Evolutionary conservation across 257 asterid species (phyloP).

Genomic region (Penstemon eatonii): DNA sequence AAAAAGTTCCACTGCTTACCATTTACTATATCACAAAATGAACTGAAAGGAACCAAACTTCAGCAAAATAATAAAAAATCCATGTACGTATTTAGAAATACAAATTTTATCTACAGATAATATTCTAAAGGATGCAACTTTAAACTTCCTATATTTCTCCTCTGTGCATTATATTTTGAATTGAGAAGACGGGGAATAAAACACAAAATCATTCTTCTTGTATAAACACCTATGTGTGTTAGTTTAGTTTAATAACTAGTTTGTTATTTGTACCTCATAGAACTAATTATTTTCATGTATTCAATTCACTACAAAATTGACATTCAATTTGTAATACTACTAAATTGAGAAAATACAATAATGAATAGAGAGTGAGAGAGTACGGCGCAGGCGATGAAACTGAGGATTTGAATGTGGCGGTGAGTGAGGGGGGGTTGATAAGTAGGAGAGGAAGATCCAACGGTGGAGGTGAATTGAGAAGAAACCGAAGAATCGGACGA

Average conservation of each 20-base stretch:
- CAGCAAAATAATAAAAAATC: not conserved
- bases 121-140: not conserved
- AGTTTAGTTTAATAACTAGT: too few species aligned
- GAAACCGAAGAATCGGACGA: constrained; percentile 43
- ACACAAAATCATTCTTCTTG: not conserved
- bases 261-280: too few species aligned
- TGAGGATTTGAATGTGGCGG: constrained; percentile 70
- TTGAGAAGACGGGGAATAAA: not conserved
- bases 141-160: not conserved
- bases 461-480: constrained; percentile 45
- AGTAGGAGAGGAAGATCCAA: constrained; percentile 43
- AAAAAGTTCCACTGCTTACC: not conserved
- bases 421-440: constrained; percentile 44
- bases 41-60: not conserved
- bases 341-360: not conserved
- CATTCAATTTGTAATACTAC: not conserved
- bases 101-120: not conserved
- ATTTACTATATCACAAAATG: not conserved
- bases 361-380: constrained; percentile 9
- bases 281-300: too few species aligned
- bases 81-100: not conserved
- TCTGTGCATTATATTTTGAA: not conserved
- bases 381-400: constrained; percentile 81
- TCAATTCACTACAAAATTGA: too few species aligned
- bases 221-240: too few species aligned